Base-by-base conservation (phyloP, 805 yeast species). In the Cyberlindnera petersonii region DNA sequence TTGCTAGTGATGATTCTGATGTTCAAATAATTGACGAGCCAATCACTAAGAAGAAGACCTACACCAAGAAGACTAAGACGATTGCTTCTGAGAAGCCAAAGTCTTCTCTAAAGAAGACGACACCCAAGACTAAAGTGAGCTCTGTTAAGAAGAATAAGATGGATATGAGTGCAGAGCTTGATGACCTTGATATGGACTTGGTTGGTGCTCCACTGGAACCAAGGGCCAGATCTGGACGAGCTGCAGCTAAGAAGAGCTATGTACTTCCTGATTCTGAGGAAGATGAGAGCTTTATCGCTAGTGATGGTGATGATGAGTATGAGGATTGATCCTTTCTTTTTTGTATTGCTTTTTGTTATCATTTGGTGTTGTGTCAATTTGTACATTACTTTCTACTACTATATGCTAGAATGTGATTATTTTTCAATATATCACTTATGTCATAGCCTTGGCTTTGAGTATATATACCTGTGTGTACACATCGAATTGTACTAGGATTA, bases 191-290 rank as follows among this genome's bases (percentile, higher is more conserved):
- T 21, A 9, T 42, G 9, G 39, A 39, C 10, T 32, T 43, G 31
- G 46, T 26, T 33, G 45, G 36, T 20, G 42, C 21, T 23, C 26
- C 39, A 6, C 37, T 37, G 18, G 37, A 29, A 5, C 44, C 53
- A 20, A 42, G 46, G 14, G 42, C 42, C 4, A 48, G 58, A 42
- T n/a, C 46, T 18, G 42, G 50, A 2, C 50, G 58, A 40, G 48
- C 43, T 10, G 33, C 44, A 9, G 38, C 48, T 20, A 39, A 39
- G 33, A 47, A 39, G 35, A 43, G 32, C 15, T 48, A 49, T n/a
- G 35, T 18, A 3, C 7, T 41, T 9, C 40, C 36, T 9, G 46
- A 42, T 2, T 36, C 39, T 23, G 50, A 39, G 11, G 43, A 36
- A 16, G 46, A 38, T 11, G 39, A 24, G 3, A 26, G 33, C 28